Evolutionary conservation across 148 eudicot genomes (phyloP).

Genomic region (Cornus florida): DNA sequence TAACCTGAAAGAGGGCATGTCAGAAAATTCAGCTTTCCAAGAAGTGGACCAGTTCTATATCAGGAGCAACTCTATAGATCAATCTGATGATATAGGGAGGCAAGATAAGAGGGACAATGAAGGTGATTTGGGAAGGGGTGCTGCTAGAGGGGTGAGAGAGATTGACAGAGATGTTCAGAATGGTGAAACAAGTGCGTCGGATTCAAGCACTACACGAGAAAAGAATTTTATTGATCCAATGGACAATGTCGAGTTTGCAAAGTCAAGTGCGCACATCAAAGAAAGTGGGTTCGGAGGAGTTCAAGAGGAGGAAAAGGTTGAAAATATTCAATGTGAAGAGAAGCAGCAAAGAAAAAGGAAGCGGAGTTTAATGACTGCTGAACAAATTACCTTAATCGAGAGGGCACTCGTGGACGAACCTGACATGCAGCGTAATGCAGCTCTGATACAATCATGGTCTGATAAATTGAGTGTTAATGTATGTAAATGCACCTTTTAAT

Average conservation of each 20-base stretch:
- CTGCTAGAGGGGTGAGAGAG: conserved; percentile 31
- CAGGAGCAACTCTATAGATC: conserved; percentile 32
- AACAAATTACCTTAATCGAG: conserved; percentile 62
- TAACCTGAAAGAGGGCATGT: conserved; percentile 52
- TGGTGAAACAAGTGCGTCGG: conserved; percentile 74
- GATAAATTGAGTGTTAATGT: conserved; percentile 69
- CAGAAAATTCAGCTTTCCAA: conserved; percentile 52
- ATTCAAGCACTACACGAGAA: conserved; percentile 66
- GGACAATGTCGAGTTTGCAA: conserved; percentile 35
- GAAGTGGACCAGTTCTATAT: conserved; percentile 35
- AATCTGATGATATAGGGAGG: conserved; percentile 30
- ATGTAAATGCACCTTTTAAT: conserved; percentile 24
- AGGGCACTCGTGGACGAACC: conserved; percentile 75
- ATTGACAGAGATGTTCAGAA: conserved; percentile 38
- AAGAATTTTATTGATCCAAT: conserved; percentile 35
- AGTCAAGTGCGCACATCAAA: conserved; percentile 29
- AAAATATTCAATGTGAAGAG: conserved; percentile 41
- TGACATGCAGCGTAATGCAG: conserved; percentile 75
- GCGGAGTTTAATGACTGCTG: conserved; percentile 78
- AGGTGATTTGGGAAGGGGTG: conserved; percentile 24
- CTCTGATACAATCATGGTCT: conserved; percentile 65
- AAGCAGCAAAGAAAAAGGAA: conserved; percentile 75
- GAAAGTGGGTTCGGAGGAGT: conserved; percentile 34
- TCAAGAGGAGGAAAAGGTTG: conserved; percentile 55
- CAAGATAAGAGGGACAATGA: conserved; percentile 31